Base-by-base conservation (phyloP, 2,329 filamentous ascomycete genomes). In the Alternaria panax region DNA sequence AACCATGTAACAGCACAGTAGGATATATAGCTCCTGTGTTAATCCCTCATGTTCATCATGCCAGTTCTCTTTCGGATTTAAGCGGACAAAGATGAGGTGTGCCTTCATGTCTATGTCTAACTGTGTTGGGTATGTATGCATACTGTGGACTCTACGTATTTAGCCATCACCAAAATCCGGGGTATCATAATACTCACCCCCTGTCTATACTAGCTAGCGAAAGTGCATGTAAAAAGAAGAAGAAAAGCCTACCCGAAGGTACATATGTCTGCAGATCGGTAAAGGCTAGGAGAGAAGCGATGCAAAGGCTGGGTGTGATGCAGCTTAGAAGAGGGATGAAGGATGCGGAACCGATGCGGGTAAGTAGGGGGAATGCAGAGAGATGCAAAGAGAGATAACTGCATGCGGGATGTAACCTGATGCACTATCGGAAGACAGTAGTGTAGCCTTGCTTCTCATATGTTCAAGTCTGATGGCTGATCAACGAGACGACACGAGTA, bases 141-240 rank as follows among this genome's bases (percentile, higher is more conserved):
- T 48, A 30, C 30, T 28, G 36, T 48, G 20, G 18, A 25, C 42
- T 1, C 2, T 27, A 34, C 16, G n/a, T 34, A 46, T 55, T 55
- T 55, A 51, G 45, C 53, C 43, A 42, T 34, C 16, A 55, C 53
- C 53, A 50, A 34, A 38, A 55, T 50, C 45, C 25, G 43, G 45
- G 45, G 45, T 51, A 50, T 50, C 34, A 42, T 42, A 43, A 34
- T 48, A 30, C 45, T 34, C 45, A 48, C 45, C 30, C 45, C 53
- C 27, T 50, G 53, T 55, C 43, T 41, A 50, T 55, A 50, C 28
- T 30, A 42, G 16, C 24, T 14, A 41, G 36, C 28, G 47, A 34
- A 48, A n/a, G n/a, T n/a, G n/a, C n/a, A n/a, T n/a, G n/a, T n/a
- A n/a, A n/a, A n/a, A n/a, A n/a, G n/a, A 11, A 5, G 18, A 47